A percentile compares a stretch with the other conserved stretches of the same genome.
These are phyloP conservation scores for Pelargonium myrrhifolium DNA, from an alignment of 441 rosid species.

Conservation along the genomic window DNA sequence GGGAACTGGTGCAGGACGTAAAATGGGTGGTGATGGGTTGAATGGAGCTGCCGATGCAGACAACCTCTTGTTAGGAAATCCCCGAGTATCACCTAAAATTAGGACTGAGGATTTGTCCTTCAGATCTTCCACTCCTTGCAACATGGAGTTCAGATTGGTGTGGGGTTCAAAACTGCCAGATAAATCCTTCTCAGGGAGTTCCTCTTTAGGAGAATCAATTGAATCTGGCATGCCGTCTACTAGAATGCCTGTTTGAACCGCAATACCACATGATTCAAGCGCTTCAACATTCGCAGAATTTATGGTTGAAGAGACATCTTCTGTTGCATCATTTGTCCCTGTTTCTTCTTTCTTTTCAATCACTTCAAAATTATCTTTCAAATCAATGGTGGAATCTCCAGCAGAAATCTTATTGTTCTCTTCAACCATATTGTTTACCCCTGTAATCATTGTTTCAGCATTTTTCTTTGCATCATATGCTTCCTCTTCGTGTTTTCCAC, in stretches of 20 bases:
- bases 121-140: slow-evolving; percentile 37
- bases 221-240: slow-evolving; percentile 32
- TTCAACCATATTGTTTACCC: slow-evolving; percentile 24
- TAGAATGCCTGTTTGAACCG: slow-evolving; percentile 30
- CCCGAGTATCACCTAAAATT: slow-evolving; percentile 44
- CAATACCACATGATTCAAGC: slow-evolving; percentile 31
- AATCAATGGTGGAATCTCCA: slow-evolving; percentile 18
- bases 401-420: slow-evolving; percentile 33
- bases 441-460: slow-evolving; percentile 24
- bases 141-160: slow-evolving; percentile 25
- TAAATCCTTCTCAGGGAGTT: slow-evolving; percentile 30
- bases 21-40: slow-evolving; percentile 55
- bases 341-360: slow-evolving; percentile 36
- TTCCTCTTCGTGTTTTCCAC: slow-evolving; percentile 30
- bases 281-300: slow-evolving; percentile 26
- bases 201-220: slow-evolving; percentile 35
- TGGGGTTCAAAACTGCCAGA: slow-evolving; percentile 31
- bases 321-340: slow-evolving; percentile 31
- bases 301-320: slow-evolving; percentile 28
- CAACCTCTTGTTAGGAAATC: slow-evolving; percentile 57
- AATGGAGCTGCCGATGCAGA: slow-evolving; percentile 79
- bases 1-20: slow-evolving; percentile 44
- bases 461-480: slow-evolving; percentile 32
- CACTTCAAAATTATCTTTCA: slow-evolving; percentile 28
- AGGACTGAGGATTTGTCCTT: slow-evolving; percentile 34